phyloP scores from a whole-genome alignment of 257 asterid genomes.

The Dorcoceras hygrometricum region DNA sequence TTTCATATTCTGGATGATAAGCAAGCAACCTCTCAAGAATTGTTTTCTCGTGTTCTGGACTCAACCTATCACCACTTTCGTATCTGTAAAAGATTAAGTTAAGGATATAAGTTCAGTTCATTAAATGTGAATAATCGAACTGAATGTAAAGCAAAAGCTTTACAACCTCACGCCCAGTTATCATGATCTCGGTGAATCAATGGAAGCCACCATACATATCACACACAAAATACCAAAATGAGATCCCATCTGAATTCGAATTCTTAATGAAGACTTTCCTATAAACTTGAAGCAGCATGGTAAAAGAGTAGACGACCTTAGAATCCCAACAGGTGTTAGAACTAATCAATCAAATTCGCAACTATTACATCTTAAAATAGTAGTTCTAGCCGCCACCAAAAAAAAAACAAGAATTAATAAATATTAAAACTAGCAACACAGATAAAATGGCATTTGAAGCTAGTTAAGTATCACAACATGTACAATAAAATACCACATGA shows the following conservation, averaged over 20 bases:
- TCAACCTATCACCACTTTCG: slow-evolving; percentile 50
- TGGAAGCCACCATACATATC: slow-evolving; percentile 12
- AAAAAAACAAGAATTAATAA: no score
- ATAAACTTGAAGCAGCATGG: slow-evolving; percentile 14
- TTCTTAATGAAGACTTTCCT: slow-evolving; percentile 4
- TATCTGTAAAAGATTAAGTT: slow-evolving; percentile 48
- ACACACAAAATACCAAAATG: not conserved
- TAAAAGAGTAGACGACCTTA: no score
- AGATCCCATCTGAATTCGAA: not conserved
- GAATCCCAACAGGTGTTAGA: no score
- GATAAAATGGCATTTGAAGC: no score
- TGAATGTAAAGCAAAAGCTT: not conserved
- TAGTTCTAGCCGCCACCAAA: no score
- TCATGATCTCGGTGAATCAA: not conserved
- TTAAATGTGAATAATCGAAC: not conserved
- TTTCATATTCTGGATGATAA: slow-evolving; percentile 45
- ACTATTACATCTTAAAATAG: no score
- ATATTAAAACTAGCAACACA: no score
- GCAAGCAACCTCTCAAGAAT: no score
- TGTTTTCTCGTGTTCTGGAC: no score
- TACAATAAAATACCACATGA: no score
- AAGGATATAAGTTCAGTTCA: slow-evolving; percentile 10
- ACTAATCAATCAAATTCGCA: no score
- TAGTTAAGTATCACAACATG: no score
- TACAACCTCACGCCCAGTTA: slow-evolving; percentile 8